A percentile compares a stretch with the other conserved stretches of the same genome.
phyloP scores from a whole-genome alignment of 306 rosid species.

The Dalbergia cultrata region DNA sequence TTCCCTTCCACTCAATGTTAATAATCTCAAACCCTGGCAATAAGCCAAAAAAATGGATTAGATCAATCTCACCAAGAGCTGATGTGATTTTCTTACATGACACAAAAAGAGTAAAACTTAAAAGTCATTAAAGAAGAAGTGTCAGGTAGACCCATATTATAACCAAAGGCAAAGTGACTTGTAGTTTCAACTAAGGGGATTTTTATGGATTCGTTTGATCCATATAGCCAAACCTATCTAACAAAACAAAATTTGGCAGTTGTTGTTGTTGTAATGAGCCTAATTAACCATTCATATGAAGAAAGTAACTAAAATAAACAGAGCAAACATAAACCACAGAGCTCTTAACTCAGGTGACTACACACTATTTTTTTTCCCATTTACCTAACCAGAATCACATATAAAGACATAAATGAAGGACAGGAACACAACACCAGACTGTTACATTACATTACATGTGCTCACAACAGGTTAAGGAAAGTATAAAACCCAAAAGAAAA shows the following conservation, averaged over 20 bases:
- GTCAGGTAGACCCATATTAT: conserved; percentile 11
- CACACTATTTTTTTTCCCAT: not conserved
- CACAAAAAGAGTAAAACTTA: conserved; percentile 13
- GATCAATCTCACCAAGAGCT: conserved; percentile 26
- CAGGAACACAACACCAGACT: conserved; percentile 39
- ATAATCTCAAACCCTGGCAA: conserved; percentile 51
- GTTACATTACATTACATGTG: conserved; percentile 38
- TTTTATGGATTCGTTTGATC: not conserved
- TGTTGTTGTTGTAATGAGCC: not conserved
- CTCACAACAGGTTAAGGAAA: conserved; percentile 35
- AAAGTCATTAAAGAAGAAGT: conserved; percentile 22
- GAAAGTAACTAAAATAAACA: conserved; percentile 4
- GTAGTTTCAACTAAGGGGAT: conserved; percentile 10
- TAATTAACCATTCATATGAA: not conserved
- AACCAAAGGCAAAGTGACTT: conserved; percentile 25
- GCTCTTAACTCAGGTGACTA: not conserved
- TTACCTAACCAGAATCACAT: conserved; percentile 21
- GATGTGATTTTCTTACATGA: conserved; percentile 14
- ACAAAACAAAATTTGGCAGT: not conserved
- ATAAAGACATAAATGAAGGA: conserved; percentile 36
- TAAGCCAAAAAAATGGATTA: conserved; percentile 26
- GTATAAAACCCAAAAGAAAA: conserved; percentile 13
- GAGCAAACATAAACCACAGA: not conserved
- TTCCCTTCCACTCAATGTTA: conserved; percentile 53
- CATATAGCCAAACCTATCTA: not conserved